These are phyloP conservation scores for Juncus inflexus DNA, from an alignment of 176 grass and related monocot species.

Conservation along the genomic window DNA sequence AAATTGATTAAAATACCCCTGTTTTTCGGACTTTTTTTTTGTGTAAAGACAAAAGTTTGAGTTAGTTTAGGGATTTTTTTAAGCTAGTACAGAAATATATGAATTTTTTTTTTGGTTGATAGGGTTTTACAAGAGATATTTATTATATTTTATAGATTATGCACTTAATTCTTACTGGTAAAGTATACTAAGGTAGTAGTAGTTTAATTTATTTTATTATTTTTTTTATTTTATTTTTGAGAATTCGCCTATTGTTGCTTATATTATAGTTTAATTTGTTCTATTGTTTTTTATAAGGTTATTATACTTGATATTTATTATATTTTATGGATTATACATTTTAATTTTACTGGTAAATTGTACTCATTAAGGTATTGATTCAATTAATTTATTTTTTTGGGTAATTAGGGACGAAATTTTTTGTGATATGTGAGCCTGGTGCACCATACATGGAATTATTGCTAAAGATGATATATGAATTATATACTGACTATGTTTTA, in stretches of 20 bases:
- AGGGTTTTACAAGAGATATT: background rate
- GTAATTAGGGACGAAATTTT: conserved; percentile 82
- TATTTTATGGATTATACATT: conserved; percentile 5
- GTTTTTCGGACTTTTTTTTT: too few relatives aligned
- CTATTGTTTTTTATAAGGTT: background rate
- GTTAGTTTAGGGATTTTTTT: too few relatives aligned
- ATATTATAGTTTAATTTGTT: background rate
- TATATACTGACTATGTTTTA: conserved; percentile 90
- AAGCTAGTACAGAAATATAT: too few relatives aligned
- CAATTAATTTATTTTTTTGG: background rate
- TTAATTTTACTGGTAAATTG: background rate
- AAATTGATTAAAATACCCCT: too few relatives aligned
- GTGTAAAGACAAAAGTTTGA: too few relatives aligned
- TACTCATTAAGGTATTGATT: background rate
- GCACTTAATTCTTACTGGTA: background rate
- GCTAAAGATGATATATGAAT: conserved; percentile 72
- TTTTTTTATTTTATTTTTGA: background rate
- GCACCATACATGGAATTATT: conserved; percentile 68
- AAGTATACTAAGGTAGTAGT: background rate
- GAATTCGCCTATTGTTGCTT: too few relatives aligned
- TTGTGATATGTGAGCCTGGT: conserved; percentile 74
- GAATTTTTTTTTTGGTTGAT: too few relatives aligned
- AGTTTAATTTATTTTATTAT: background rate
- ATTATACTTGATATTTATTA: background rate
- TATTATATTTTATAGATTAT: background rate